Evolutionary conservation across 257 asterid species (phyloP).

Genomic region (Thymus mandschuricus): DNA sequence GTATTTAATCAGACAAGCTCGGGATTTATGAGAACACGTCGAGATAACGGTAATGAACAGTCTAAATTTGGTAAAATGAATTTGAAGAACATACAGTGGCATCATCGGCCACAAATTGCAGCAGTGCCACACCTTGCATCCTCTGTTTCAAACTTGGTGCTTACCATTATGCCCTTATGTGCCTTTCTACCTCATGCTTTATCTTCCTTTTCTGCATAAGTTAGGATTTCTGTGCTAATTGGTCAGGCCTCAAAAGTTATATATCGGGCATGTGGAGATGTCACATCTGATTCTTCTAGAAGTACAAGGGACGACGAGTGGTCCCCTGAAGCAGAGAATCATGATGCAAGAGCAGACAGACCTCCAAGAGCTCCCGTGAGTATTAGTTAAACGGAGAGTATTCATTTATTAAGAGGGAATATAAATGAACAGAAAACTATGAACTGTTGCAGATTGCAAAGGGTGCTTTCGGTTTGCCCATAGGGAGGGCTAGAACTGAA

Average conservation of each 20-base stretch:
- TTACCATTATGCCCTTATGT: slow-evolving; percentile 29
- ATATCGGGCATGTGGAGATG: slow-evolving; percentile 41
- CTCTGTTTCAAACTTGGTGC: slow-evolving; percentile 75
- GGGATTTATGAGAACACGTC: slow-evolving; percentile 25
- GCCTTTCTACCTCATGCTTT: slow-evolving; percentile 22
- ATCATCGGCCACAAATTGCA: slow-evolving; percentile 43
- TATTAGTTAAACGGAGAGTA: slow-evolving; percentile 24
- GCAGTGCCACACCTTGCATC: slow-evolving; percentile 48
- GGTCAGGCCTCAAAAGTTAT: slow-evolving; percentile 64
- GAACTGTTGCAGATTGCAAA: slow-evolving; percentile 45
- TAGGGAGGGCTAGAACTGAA: slow-evolving; percentile 39
- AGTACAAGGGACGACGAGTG: slow-evolving; percentile 35
- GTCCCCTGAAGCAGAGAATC: slow-evolving; percentile 35
- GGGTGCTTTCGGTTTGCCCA: slow-evolving; percentile 30
- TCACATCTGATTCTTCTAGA: slow-evolving; percentile 32
- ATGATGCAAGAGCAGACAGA: slow-evolving; percentile 47
- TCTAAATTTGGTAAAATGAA: slow-evolving; percentile 40
- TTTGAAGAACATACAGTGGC: slow-evolving; percentile 44
- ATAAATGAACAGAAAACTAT: slow-evolving; percentile 15
- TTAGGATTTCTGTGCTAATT: slow-evolving; percentile 25
- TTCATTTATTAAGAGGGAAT: slow-evolving; percentile 8
- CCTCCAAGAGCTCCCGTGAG: slow-evolving; percentile 73
- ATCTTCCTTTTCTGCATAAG: slow-evolving; percentile 10
- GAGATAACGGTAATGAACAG: slow-evolving; percentile 35
- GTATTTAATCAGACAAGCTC: slow-evolving; percentile 45